Evolutionary conservation across 495 filamentous ascomycete species (phyloP).

Genomic region (Penicillium cinerascens): DNA sequence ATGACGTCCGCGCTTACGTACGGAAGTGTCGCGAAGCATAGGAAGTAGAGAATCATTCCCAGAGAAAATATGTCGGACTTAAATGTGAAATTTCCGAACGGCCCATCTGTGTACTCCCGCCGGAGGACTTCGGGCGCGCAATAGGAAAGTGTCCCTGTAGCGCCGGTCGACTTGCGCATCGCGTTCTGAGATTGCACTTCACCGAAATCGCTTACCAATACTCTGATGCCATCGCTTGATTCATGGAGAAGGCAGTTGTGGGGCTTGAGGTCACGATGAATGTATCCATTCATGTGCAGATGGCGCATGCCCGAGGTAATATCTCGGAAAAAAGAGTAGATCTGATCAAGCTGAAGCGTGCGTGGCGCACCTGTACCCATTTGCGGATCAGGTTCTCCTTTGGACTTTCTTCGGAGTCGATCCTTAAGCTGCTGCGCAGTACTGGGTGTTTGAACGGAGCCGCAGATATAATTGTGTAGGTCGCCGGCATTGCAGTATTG

Average conservation of each 20-base stretch:
- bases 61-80: conserved; percentile 97
- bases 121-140: conserved; percentile 92
- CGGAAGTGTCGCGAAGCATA: conserved; percentile 89
- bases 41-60: conserved; percentile 97
- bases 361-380: conserved; percentile 52
- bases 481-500: conserved; percentile 98
- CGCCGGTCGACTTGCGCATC: conserved; percentile 80
- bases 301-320: conserved; percentile 89
- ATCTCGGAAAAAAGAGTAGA: conserved; percentile 95
- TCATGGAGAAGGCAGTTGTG: conserved; percentile 90
- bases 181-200: conserved; percentile 83
- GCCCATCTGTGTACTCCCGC: conserved; percentile 61
- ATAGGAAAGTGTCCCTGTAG: conserved; percentile 95
- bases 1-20: conserved; percentile 79
- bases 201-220: conserved; percentile 95
- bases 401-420: conserved; percentile 73
- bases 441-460: conserved; percentile 54
- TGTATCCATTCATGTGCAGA: conserved; percentile 89
- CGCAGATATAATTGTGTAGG: conserved; percentile 76
- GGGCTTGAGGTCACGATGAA: conserved; percentile 93
- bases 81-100: conserved; percentile 84
- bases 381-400: conserved; percentile 53
- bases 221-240: conserved; percentile 63
- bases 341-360: conserved; percentile 78
- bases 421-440: conserved; percentile 85